phyloP scores from a whole-genome alignment of 345 rosid genomes.

The Eutrema heterophyllum region DNA sequence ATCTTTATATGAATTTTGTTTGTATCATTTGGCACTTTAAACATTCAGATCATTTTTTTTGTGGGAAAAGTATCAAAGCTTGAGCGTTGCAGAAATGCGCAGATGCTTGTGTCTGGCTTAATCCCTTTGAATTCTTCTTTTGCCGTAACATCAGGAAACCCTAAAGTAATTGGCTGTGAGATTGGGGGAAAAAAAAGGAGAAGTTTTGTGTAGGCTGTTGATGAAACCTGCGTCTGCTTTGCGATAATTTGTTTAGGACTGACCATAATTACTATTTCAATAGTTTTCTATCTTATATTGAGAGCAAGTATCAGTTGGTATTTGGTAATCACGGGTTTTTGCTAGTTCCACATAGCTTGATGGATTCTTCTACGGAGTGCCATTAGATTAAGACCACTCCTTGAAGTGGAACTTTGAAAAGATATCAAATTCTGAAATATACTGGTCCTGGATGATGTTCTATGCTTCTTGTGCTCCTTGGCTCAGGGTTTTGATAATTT shows the following conservation, averaged over 20 bases:
- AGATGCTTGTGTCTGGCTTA: background rate
- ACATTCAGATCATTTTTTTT: background rate
- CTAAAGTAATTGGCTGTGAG: background rate
- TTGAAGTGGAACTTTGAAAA: background rate
- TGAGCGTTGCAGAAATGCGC: background rate
- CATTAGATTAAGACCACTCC: background rate
- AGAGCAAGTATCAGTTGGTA: background rate
- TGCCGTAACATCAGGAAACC: background rate
- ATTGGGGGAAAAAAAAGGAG: background rate
- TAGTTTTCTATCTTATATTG: too few species aligned
- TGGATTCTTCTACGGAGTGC: background rate
- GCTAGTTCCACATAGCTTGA: background rate
- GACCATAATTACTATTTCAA: too few species aligned
- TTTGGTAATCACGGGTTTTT: background rate
- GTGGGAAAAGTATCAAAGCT: background rate
- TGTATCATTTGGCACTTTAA: background rate
- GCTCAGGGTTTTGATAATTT: background rate
- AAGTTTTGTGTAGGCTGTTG: background rate
- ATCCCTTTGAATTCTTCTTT: background rate
- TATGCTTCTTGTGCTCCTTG: background rate
- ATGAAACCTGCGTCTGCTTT: background rate
- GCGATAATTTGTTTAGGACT: too few species aligned
- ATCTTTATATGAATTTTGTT: background rate
- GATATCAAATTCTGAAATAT: background rate
- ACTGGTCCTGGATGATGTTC: background rate